Evolutionary conservation across 1,284 basidiomycete genomes (phyloP).

Genomic region (Limonomyces culmigenus): DNA sequence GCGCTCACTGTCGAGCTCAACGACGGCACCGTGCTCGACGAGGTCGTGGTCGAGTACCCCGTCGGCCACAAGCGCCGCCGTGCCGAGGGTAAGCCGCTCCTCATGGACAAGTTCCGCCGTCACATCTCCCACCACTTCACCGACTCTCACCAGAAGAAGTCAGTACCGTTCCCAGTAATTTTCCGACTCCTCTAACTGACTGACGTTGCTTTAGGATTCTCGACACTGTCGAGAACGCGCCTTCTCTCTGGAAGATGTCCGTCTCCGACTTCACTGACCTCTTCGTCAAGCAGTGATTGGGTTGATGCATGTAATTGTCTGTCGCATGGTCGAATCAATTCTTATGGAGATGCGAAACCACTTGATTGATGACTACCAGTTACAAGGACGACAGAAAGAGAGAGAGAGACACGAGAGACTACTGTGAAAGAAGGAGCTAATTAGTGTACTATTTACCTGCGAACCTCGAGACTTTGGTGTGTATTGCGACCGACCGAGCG

Average conservation of each 20-base stretch:
- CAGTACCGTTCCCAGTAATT: too few species aligned
- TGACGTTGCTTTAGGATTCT: conserved; percentile 51
- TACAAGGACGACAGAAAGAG: too few species aligned
- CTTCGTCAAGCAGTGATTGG: conserved; percentile 57
- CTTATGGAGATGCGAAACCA: too few species aligned
- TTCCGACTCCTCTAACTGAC: too few species aligned
- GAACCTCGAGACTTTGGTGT: too few species aligned
- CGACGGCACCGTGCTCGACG: conserved; percentile 77
- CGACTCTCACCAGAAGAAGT: conserved; percentile 55
- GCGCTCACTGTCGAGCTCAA: conserved; percentile 76
- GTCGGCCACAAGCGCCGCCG: conserved; percentile 79
- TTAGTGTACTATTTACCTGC: too few species aligned
- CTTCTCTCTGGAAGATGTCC: conserved; percentile 44
- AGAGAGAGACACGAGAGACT: too few species aligned
- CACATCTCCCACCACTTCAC: conserved; percentile 72
- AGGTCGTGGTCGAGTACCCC: conserved; percentile 82
- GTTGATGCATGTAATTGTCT: too few species aligned
- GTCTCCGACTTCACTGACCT: conserved; percentile 80
- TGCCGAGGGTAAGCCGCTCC: conserved; percentile 74
- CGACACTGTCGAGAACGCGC: conserved; percentile 51
- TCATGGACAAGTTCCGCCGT: conserved; percentile 74
- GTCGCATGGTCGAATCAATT: too few species aligned
- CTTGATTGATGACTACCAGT: too few species aligned
- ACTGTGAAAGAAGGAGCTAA: too few species aligned
- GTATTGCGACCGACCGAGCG: too few species aligned